Evolutionary conservation across 345 rosid genomes (phyloP), one percentile per base, ranked within the genome.

Genomic region (Draba incana): DNA sequence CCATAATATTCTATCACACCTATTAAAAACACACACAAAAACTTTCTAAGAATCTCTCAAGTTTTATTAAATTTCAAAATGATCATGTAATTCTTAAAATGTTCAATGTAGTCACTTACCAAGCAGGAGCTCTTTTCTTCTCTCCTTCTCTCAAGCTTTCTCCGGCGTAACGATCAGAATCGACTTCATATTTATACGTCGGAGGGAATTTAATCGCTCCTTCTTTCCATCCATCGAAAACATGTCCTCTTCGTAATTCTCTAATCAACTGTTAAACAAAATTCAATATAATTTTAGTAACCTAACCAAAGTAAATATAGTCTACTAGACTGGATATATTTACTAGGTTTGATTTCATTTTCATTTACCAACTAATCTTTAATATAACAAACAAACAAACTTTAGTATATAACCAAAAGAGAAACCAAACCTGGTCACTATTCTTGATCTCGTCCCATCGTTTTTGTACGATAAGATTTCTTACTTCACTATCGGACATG

Each of bases 1-100:
- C 97, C 98, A 95, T 42, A 95, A 86, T 70, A 95, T 88, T 24
- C 99, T 80, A 66, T 95, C 99, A 59, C 99, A 95, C 99, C 99
- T 94, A 82, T 38, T 20, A 61, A 8, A 39, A 28, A 71, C 8
- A 54, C 2, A 64, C 10, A 75, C 67, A 33, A 54, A 54, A 4
- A 35, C 10, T 25, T 20, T 4, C 0, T 64, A 47, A 72, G 59
- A 46, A 64, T 20, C 20, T 24, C 39, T 33, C 35, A 20, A 49
- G 1, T 31, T 27, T 46, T 44, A 1, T 35, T 42, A 47, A 62
- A 49, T 6, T 47, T 15, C n/a, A 68, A 62, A 75, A 11, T 68
- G 6, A 45, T 31, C 47, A 16, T 55, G 46, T 25, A 48, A 28
- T 8, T 66, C 42, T 59, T 8, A 12, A 57, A 54, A 33, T 3